A percentile compares a stretch with the other conserved stretches of the same genome.
These are phyloP conservation scores for Geosmithia morbida DNA, from an alignment of 2,329 filamentous ascomycete genomes.

Conservation along the genomic window DNA sequence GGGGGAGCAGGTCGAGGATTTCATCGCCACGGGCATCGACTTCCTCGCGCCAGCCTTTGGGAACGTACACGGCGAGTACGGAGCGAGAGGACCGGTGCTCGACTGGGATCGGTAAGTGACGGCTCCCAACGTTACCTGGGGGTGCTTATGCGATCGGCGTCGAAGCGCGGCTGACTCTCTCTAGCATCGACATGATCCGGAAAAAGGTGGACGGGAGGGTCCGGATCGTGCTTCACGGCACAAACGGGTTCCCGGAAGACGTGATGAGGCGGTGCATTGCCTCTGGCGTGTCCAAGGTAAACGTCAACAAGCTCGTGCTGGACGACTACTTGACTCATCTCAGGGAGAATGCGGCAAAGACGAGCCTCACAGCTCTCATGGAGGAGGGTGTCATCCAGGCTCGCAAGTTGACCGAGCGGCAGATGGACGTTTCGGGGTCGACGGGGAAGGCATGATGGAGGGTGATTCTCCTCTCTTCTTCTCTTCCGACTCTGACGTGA, in stretches of 20 bases:
- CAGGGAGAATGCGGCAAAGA: slow-evolving; percentile 18
- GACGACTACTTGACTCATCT: slow-evolving; percentile 26
- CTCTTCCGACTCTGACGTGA: too few species aligned
- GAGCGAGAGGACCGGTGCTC: slow-evolving; percentile 44
- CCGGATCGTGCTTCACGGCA: slow-evolving; percentile 36
- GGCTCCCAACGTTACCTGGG: background rate
- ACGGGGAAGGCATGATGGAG: slow-evolving; percentile 19
- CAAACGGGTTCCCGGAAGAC: slow-evolving; percentile 36
- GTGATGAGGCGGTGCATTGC: slow-evolving; percentile 35
- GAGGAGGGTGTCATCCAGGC: slow-evolving; percentile 27
- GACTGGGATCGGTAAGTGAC: slow-evolving; percentile 29
- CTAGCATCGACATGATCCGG: slow-evolving; percentile 19
- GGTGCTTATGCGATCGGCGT: background rate
- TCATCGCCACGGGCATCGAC: slow-evolving; percentile 57
- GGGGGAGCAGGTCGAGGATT: slow-evolving; percentile 53
- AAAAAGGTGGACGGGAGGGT: slow-evolving; percentile 21
- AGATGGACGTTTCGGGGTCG: slow-evolving; percentile 31
- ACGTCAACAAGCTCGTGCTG: slow-evolving; percentile 39
- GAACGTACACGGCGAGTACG: slow-evolving; percentile 64
- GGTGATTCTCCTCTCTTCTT: too few species aligned
- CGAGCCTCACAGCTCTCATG: slow-evolving; percentile 23
- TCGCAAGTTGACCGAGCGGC: slow-evolving; percentile 25
- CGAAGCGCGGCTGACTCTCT: too few species aligned
- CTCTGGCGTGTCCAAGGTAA: slow-evolving; percentile 38
- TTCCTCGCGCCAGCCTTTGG: slow-evolving; percentile 66